Evolutionary conservation across 2,329 filamentous ascomycete species (phyloP), one percentile per base, ranked within the genome.

Genomic region (Clarireedia sp.): DNA sequence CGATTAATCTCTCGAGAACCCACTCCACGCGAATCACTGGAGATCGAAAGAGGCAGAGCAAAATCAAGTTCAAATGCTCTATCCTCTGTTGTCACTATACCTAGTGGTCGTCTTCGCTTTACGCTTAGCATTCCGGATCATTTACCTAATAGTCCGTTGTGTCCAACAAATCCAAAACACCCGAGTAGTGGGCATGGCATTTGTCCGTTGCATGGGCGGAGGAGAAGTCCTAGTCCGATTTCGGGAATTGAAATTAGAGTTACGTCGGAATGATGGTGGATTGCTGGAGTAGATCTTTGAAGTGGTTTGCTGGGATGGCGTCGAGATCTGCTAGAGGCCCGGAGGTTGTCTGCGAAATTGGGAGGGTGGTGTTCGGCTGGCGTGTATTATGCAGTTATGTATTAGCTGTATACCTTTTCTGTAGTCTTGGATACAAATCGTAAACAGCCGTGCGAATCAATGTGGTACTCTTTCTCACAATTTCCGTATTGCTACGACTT

Each of bases 81-180:
- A 36, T 36, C 23, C n/a, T 3, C 19, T 19, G 40, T 21, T 19
- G 40, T 26, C 33, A 12, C 41, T 37, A 21, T 49, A 44, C 19
- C 46, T 17, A 24, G 16, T 17, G 21, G 36, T 3, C 44, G 26
- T 26, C 17, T 21, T 1, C 4, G 37, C 12, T 65, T 74, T 43
- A 71, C 72, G 49, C 68, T 73, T 62, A 63, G 72, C 16, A 58
- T 72, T 1, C 73, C 74, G 2, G 74, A 76, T 59, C 74, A 77
- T 61, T 57, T 75, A 6, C 71, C 72, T 1, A 68, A 55, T 5
- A 73, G 71, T 53, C 73, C 73, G 7, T 57, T 76, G 2, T 76
- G 74, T 62, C 74, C 74, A 6, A 63, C 72, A 16, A 68, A 70
- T 60, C 60, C 64, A 12, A 71, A 69, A 55, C 72, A 76, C 57